Evolutionary conservation across 306 rosid species (phyloP).

Genomic region (Sicyos baderoa): DNA sequence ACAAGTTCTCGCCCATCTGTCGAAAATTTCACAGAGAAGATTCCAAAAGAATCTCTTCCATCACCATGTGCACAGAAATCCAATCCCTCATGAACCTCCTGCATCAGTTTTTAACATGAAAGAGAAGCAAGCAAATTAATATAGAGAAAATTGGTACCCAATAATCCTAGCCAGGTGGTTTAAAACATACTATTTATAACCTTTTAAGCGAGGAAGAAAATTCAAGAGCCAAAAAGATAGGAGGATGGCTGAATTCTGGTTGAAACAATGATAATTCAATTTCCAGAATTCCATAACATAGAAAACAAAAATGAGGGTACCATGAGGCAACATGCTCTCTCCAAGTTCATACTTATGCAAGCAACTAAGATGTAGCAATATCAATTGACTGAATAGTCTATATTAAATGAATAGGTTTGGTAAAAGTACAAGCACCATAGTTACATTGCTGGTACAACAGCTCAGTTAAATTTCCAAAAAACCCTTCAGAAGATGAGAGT

Average conservation of each 20-base stretch:
- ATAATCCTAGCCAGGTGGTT: not conserved
- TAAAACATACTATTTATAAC: not conserved
- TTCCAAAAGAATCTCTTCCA: constrained; percentile 52
- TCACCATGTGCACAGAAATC: constrained; percentile 44
- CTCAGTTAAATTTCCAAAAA: too few relatives aligned
- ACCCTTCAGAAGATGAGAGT: too few relatives aligned
- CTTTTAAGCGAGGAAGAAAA: not conserved
- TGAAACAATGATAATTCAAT: not conserved
- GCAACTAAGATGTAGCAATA: not conserved
- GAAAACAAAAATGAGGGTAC: not conserved
- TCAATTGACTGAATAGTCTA: not conserved
- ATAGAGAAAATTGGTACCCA: not conserved
- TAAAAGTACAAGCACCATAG: too few relatives aligned
- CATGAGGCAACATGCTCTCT: constrained; percentile 4
- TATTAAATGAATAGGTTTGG: not conserved
- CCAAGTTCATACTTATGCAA: not conserved
- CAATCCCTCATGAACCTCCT: constrained; percentile 81
- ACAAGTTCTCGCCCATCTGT: constrained; percentile 83
- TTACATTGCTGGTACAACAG: too few relatives aligned
- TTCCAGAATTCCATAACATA: not conserved
- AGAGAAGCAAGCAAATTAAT: not conserved
- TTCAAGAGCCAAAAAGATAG: not conserved
- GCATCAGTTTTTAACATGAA: constrained; percentile 27
- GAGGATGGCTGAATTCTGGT: not conserved
- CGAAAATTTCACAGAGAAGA: constrained; percentile 83